Evolutionary conservation across 495 filamentous ascomycete species (phyloP).

Genomic region (Podospora conica): DNA sequence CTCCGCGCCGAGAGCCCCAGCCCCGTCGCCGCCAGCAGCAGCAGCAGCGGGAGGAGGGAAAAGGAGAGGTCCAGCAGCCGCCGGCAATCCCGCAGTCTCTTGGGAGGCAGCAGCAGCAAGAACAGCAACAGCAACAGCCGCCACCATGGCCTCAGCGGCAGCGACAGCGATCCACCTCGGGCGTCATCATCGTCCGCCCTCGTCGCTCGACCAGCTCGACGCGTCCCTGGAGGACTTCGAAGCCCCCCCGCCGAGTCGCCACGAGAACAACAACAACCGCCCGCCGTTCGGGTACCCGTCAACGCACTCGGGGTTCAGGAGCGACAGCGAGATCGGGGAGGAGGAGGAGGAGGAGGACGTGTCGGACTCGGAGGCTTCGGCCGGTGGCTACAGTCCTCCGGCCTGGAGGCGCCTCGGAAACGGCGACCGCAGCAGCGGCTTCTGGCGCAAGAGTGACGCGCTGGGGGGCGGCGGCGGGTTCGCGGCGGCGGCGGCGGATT

Average conservation of each 20-base stretch:
- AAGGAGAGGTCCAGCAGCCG: constrained; percentile 6
- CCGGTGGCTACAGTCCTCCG: constrained; percentile 51
- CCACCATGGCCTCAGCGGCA: constrained; percentile 24
- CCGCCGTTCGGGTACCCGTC: constrained; percentile 59
- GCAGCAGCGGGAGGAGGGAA: constrained; percentile 7
- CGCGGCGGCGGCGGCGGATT: neutral
- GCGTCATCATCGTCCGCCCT: constrained; percentile 1
- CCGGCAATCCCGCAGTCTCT: constrained; percentile 5
- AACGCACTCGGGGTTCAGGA: constrained; percentile 72
- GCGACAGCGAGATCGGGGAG: constrained; percentile 32
- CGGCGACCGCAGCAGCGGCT: constrained; percentile 49
- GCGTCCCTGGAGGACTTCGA: constrained; percentile 75
- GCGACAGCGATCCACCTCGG: constrained; percentile 47
- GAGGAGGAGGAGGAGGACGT: constrained; percentile 33
- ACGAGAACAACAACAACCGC: constrained; percentile 7
- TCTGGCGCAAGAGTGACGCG: constrained; percentile 43
- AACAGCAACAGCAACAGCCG: constrained; percentile 12
- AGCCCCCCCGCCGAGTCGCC: constrained; percentile 19
- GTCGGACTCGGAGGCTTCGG: constrained; percentile 34
- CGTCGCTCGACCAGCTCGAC: constrained; percentile 60
- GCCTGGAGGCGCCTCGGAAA: constrained; percentile 49
- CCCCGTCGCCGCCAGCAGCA: neutral
- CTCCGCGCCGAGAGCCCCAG: neutral
- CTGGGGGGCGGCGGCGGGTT: constrained; percentile 20
- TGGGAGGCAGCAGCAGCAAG: constrained; percentile 8